Evolutionary conservation across 345 rosid genomes (phyloP).

Genomic region (Citrus glauca): DNA sequence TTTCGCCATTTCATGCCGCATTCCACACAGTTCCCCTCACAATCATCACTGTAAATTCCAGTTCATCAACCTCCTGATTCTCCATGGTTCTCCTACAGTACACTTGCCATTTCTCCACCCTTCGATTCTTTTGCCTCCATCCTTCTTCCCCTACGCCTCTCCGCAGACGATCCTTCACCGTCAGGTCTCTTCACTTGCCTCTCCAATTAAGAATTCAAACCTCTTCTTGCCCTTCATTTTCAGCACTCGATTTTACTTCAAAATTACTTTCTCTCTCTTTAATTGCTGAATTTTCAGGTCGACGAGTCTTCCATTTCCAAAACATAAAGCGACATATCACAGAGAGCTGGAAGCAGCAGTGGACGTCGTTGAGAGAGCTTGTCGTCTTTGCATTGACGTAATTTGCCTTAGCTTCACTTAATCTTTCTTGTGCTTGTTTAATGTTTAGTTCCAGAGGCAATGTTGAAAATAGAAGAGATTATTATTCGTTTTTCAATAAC

Average conservation of each 20-base stretch:
- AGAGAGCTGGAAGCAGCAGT: constrained; percentile 72
- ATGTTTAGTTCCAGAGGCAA: constrained; percentile 10
- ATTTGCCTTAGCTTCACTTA: neutral
- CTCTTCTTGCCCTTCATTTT: neutral
- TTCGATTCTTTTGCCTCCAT: constrained; percentile 22
- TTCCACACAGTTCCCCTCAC: neutral
- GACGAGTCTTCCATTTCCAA: constrained; percentile 57
- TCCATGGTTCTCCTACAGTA: constrained; percentile 44
- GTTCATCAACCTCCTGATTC: neutral
- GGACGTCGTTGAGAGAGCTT: constrained; percentile 72
- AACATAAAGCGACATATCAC: constrained; percentile 58
- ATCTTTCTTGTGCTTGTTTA: neutral
- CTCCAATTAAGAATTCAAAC: constrained; percentile 9
- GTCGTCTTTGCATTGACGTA: constrained; percentile 78
- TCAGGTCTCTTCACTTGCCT: constrained; percentile 36
- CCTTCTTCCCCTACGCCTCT: constrained; percentile 17
- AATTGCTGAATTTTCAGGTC: constrained; percentile 31
- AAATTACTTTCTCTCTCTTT: neutral
- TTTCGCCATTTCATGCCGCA: neutral
- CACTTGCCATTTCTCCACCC: constrained; percentile 37
- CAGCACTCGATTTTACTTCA: neutral
- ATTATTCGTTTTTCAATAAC: neutral
- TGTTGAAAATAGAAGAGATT: neutral
- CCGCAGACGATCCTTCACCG: constrained; percentile 29
- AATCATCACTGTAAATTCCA: constrained; percentile 8